Conservation (phyloP, 2,329 filamentous ascomycete species). For the Pseudogymnoascus sp. region DNA sequence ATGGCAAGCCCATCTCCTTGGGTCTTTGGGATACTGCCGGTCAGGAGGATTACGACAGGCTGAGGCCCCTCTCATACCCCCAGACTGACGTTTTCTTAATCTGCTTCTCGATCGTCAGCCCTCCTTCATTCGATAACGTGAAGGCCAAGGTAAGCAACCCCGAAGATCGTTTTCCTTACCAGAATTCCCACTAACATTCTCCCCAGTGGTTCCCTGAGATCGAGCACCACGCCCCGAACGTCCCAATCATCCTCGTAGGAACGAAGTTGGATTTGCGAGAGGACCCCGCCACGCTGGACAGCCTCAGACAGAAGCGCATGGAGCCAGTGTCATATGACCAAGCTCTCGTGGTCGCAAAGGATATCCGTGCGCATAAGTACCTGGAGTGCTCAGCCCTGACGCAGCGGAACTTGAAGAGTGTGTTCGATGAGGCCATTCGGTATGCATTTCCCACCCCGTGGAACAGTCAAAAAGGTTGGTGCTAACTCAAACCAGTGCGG, state of each 20-base stretch:
- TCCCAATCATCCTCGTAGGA: conserved; percentile 93
- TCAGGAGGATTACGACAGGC: conserved; percentile 95
- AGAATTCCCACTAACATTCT: conserved; percentile 1
- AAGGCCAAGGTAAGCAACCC: conserved; percentile 74
- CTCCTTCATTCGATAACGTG: conserved; percentile 97
- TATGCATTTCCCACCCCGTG: conserved; percentile 39
- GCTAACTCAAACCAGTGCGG: conserved; percentile 45
- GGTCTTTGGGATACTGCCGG: conserved; percentile 98
- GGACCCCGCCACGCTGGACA: conserved; percentile 73
- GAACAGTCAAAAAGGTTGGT: not conserved
- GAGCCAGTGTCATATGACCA: conserved; percentile 94
- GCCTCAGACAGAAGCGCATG: conserved; percentile 86
- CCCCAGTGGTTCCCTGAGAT: conserved; percentile 95
- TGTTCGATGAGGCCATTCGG: conserved; percentile 98
- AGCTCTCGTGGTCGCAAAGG: conserved; percentile 79
- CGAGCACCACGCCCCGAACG: conserved; percentile 88
- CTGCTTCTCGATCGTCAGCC: conserved; percentile 97
- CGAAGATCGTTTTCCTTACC: not conserved
- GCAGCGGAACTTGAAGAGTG: conserved; percentile 93
- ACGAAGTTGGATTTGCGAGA: conserved; percentile 95
- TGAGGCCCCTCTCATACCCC: conserved; percentile 91
- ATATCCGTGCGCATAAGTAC: conserved; percentile 95
- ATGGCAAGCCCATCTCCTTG: conserved; percentile 93
- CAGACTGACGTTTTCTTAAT: conserved; percentile 98
- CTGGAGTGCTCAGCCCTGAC: conserved; percentile 95